phyloP scores from a whole-genome alignment of 2,329 filamentous ascomycete species.

The Botrytis cinerea region DNA sequence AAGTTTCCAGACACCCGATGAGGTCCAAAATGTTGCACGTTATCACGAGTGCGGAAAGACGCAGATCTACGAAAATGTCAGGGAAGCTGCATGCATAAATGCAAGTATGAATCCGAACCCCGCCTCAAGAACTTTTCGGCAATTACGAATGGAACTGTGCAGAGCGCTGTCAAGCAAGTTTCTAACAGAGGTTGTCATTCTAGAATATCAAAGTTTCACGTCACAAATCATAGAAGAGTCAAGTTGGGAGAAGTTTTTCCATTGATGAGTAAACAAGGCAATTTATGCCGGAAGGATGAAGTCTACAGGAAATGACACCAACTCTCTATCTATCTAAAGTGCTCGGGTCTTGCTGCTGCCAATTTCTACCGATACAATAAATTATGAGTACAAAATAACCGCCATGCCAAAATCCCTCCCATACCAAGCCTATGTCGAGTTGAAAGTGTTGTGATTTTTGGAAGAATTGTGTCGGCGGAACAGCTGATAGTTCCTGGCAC shows the following conservation, averaged over 20 bases:
- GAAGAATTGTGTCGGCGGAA: background rate
- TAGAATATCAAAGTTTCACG: background rate
- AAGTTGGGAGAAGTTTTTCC: constrained; percentile 3
- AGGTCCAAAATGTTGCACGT: background rate
- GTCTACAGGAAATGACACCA: background rate
- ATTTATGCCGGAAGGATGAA: background rate
- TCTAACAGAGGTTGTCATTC: background rate
- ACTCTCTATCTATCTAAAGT: constrained; percentile 9
- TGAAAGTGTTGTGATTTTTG: background rate
- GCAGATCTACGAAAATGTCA: background rate
- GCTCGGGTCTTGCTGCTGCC: constrained; percentile 13
- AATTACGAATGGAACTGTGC: background rate
- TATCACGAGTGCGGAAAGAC: background rate
- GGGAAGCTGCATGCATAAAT: background rate
- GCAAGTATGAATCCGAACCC: background rate
- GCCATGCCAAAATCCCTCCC: background rate
- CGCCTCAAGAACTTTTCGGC: background rate
- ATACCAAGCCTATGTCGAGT: background rate
- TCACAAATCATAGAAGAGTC: background rate
- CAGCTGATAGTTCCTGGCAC: background rate
- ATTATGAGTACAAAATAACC: background rate
- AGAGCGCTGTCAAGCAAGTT: no score
- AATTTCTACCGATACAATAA: background rate
- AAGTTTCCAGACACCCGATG: background rate
- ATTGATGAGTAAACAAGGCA: background rate